A percentile compares a stretch with the other conserved stretches of the same genome.
phyloP scores from a whole-genome alignment of 768 basidiomycete species.

The Nidula microcarpa region DNA sequence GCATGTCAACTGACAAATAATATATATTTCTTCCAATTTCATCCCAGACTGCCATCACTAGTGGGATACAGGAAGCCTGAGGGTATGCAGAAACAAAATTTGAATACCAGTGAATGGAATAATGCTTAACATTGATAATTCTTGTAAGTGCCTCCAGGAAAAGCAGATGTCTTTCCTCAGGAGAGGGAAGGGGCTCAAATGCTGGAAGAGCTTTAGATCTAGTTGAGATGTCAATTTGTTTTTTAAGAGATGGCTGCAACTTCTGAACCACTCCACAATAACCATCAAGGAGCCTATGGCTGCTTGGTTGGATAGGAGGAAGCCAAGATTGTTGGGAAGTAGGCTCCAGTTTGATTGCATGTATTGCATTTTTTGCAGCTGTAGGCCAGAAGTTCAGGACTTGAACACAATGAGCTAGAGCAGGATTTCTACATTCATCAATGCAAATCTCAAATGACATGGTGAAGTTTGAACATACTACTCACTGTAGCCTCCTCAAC shows the following conservation, averaged over 20 bases:
- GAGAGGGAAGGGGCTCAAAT: constrained; percentile 3
- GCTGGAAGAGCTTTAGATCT: no score
- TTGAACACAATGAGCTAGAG: constrained; percentile 15
- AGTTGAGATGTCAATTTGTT: not conserved
- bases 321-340: not conserved
- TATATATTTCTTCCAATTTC: constrained; percentile 10
- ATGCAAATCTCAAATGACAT: not conserved
- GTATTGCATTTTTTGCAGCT: constrained; percentile 18
- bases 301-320: not conserved
- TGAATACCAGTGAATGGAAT: constrained; percentile 16
- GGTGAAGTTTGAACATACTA: not conserved
- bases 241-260: not conserved
- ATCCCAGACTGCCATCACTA: constrained; percentile 8
- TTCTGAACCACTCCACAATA: not conserved
- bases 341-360: constrained; percentile 2
- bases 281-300: not conserved
- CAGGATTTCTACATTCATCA: constrained; percentile 6
- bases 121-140: constrained; percentile 13
- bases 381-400: constrained; percentile 21
- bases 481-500: constrained; percentile 17
- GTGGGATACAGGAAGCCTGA: constrained; percentile 11
- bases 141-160: constrained; percentile 9
- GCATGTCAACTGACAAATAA: constrained; percentile 14
- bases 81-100: constrained; percentile 8
- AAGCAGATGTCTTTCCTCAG: constrained; percentile 9